Percentiles rank a stretch among this genome's conserved stretches.
Conservation (phyloP, 768 basidiomycete species). For the Amanita jacksonii region DNA sequence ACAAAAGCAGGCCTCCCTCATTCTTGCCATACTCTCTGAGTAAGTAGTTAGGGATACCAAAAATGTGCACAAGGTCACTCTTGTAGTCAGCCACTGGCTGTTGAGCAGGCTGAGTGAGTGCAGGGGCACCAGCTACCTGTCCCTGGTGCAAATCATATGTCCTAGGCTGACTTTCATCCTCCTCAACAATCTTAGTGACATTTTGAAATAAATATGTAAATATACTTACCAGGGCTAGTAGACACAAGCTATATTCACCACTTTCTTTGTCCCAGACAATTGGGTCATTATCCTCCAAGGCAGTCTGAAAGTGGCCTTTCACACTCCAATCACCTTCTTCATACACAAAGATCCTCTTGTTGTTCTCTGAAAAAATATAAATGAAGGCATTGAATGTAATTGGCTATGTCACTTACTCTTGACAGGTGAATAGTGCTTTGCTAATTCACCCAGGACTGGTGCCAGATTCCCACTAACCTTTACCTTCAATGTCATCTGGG, state of each 20-base stretch:
- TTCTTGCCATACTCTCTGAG: too few relatives aligned
- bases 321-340: conserved; percentile 9
- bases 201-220: neutral
- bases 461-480: neutral
- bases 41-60: neutral
- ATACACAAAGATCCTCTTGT: conserved; percentile 5
- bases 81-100: neutral
- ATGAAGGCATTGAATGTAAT: too few relatives aligned
- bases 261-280: conserved; percentile 1
- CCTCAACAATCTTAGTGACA: neutral
- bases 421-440: neutral
- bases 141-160: too few relatives aligned
- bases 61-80: neutral
- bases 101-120: neutral
- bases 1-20: too few relatives aligned
- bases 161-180: neutral
- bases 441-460: neutral
- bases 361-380: neutral
- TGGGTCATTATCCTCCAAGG: conserved; percentile 1
- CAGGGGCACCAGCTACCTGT: neutral
- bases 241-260: neutral
- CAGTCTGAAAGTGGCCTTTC: conserved; percentile 5
- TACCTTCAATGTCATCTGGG: neutral
- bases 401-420: conserved; percentile 2
- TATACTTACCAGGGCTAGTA: neutral